These are phyloP conservation scores for Citrus sp. DNA, from an alignment of 345 rosid species.

Conservation along the genomic window DNA sequence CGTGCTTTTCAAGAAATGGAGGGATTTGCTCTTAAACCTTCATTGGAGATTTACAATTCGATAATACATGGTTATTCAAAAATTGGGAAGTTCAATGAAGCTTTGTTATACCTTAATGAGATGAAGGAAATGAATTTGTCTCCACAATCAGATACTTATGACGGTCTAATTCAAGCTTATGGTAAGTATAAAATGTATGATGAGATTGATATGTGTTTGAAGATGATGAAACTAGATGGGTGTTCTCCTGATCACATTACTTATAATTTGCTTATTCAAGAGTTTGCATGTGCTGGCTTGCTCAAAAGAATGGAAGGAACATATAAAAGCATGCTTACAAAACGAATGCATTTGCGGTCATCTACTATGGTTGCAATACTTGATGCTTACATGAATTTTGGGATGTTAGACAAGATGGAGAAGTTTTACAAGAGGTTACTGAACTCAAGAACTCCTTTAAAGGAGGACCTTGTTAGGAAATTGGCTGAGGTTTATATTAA, in stretches of 20 bases:
- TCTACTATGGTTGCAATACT: slow-evolving; percentile 56
- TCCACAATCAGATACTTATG: slow-evolving; percentile 45
- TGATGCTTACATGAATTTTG: slow-evolving; percentile 56
- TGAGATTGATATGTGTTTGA: slow-evolving; percentile 54
- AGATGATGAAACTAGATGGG: slow-evolving; percentile 52
- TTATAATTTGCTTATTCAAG: slow-evolving; percentile 58
- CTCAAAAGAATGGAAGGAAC: slow-evolving; percentile 57
- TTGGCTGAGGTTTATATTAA: slow-evolving; percentile 57
- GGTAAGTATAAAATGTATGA: slow-evolving; percentile 58
- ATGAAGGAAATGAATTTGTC: slow-evolving; percentile 41
- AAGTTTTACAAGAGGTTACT: slow-evolving; percentile 32
- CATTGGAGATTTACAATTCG: slow-evolving; percentile 46
- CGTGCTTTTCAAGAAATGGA: slow-evolving; percentile 44
- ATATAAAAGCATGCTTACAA: slow-evolving; percentile 35
- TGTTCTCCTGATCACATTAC: slow-evolving; percentile 54
- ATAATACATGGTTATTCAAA: slow-evolving; percentile 48
- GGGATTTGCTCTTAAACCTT: slow-evolving; percentile 31
- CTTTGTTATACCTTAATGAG: slow-evolving; percentile 35
- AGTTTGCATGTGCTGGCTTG: slow-evolving; percentile 58
- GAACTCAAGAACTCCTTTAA: slow-evolving; percentile 28
- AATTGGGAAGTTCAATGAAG: slow-evolving; percentile 49
- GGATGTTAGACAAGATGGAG: slow-evolving; percentile 61
- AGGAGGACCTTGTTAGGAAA: slow-evolving; percentile 53
- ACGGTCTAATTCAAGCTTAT: slow-evolving; percentile 54
- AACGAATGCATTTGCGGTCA: slow-evolving; percentile 49